Conservation (phyloP, 208 protist genomes). For the Endotrypanum monterogeii region DNA sequence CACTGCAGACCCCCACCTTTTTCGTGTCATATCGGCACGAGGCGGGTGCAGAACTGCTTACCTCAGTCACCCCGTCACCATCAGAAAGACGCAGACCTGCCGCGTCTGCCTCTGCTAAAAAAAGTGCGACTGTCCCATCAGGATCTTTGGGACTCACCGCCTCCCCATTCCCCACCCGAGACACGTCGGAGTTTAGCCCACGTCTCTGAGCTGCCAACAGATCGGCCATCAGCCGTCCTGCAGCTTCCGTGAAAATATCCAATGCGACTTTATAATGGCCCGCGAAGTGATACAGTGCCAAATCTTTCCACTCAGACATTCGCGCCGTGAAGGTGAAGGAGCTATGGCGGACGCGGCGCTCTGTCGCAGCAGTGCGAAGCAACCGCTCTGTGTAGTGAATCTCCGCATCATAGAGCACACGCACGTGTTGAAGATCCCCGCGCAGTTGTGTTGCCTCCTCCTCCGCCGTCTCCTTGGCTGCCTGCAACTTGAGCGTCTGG, state of each 20-base stretch:
- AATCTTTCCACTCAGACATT: conserved; percentile 8
- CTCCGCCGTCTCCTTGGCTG: conserved; percentile 2
- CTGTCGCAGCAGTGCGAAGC: neutral
- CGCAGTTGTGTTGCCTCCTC: conserved; percentile 14
- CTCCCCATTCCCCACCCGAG: neutral
- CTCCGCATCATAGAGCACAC: conserved; percentile 16
- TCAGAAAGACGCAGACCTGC: too few species aligned
- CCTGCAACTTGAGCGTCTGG: conserved; percentile 10
- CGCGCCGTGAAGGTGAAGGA: neutral
- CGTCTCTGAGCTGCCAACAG: neutral
- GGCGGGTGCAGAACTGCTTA: conserved; percentile 1
- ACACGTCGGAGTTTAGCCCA: neutral
- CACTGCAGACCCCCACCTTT: neutral
- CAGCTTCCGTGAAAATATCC: conserved; percentile 5
- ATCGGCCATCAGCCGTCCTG: neutral
- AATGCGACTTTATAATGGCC: conserved; percentile 4
- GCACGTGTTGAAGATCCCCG: conserved; percentile 20
- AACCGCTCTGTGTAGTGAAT: conserved; percentile 3
- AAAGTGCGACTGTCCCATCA: neutral
- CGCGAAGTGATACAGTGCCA: neutral
- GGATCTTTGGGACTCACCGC: neutral
- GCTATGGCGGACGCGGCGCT: conserved; percentile 8
- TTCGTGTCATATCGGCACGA: neutral
- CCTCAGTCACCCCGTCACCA: neutral
- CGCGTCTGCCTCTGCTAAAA: neutral